Conservation (phyloP, 2,329 filamentous ascomycete species). For the Cephalotrichum gorgonifer region DNA sequence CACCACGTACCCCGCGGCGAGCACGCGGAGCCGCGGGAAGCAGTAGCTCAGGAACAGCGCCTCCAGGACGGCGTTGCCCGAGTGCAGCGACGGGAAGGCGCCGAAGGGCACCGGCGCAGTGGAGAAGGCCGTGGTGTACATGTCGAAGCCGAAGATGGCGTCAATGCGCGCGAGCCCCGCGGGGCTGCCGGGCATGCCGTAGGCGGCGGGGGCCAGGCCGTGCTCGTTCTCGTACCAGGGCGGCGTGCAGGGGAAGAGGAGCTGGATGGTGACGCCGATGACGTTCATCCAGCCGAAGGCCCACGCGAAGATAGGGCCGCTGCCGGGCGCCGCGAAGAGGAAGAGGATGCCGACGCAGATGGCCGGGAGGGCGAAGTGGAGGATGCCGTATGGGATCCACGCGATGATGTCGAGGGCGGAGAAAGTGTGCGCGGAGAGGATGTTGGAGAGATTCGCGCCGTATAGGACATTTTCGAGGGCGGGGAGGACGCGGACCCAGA, state of each 20-base stretch:
- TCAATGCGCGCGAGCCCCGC: conserved; percentile 85
- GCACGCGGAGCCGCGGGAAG: conserved; percentile 70
- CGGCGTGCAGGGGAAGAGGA: conserved; percentile 85
- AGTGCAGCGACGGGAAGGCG: conserved; percentile 88
- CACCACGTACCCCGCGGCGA: conserved; percentile 74
- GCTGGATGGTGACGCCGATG: conserved; percentile 75
- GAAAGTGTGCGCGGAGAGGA: conserved; percentile 82
- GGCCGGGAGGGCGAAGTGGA: conserved; percentile 79
- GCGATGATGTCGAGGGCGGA: conserved; percentile 76
- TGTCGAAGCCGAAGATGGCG: conserved; percentile 76
- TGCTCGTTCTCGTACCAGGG: conserved; percentile 96
- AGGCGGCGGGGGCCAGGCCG: conserved; percentile 82
- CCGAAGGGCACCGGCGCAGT: conserved; percentile 88
- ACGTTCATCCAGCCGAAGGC: conserved; percentile 92
- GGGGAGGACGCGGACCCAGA: conserved; percentile 90
- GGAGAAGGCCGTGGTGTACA: conserved; percentile 89
- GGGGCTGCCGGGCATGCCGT: conserved; percentile 81
- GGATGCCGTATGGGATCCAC: conserved; percentile 87
- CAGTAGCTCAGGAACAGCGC: conserved; percentile 88
- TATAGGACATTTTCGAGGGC: conserved; percentile 95
- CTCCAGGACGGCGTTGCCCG: conserved; percentile 79
- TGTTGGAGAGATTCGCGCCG: conserved; percentile 90
- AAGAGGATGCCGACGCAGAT: conserved; percentile 74
- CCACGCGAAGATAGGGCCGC: conserved; percentile 72
- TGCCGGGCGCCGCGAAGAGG: conserved; percentile 78